These are phyloP conservation scores for Ilex aquifolium DNA, from an alignment of 257 asterid genomes.

Conservation along the genomic window DNA sequence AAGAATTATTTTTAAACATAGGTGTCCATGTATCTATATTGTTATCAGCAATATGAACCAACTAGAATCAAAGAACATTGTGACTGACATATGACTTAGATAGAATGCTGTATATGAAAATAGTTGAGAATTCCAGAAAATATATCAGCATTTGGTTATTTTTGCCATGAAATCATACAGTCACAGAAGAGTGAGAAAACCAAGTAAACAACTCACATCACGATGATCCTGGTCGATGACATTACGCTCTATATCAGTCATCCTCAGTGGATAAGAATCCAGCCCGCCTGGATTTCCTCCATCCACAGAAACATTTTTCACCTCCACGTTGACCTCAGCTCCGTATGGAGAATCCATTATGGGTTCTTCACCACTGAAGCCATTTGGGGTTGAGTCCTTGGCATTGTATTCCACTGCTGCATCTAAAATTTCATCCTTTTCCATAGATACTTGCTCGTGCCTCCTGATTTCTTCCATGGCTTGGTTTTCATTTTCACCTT, in stretches of 20 bases:
- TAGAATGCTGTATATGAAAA: too few species aligned
- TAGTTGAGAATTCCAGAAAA: too few species aligned
- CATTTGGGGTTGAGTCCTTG: constrained; percentile 23
- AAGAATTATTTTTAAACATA: too few species aligned
- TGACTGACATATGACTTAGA: too few species aligned
- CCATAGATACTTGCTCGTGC: neutral
- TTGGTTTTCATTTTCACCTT: neutral
- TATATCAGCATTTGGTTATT: too few species aligned
- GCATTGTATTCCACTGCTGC: constrained; percentile 25
- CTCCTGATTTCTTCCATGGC: neutral
- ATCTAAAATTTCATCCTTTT: neutral
- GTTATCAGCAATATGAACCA: too few species aligned
- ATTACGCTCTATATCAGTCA: constrained; percentile 38
- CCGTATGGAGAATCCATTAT: constrained; percentile 26
- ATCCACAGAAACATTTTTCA: constrained; percentile 30
- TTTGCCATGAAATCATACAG: too few species aligned
- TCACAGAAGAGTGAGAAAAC: neutral
- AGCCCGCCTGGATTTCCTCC: constrained; percentile 23
- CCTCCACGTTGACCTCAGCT: constrained; percentile 17
- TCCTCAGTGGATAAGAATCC: constrained; percentile 32
- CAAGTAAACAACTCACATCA: constrained; percentile 42
- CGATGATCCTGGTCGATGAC: constrained; percentile 31
- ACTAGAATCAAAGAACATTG: too few species aligned
- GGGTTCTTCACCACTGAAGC: constrained; percentile 23
- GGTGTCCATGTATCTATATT: too few species aligned